phyloP scores from a whole-genome alignment of 1,284 basidiomycete species.

The Rhodotorula glutinis region DNA sequence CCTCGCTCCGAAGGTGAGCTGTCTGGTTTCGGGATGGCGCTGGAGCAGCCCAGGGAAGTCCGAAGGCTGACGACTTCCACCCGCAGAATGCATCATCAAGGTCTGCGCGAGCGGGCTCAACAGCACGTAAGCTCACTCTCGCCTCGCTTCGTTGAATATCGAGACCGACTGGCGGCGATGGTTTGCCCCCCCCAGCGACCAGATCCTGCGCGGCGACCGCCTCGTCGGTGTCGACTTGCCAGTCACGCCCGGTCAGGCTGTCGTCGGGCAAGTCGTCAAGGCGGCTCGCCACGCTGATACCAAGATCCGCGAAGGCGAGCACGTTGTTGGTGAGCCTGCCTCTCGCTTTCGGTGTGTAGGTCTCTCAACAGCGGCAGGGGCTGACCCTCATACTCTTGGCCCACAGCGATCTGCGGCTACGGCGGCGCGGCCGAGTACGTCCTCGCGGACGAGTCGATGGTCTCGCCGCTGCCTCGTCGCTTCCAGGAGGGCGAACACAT shows the following conservation, averaged over 20 bases:
- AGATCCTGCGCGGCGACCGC: slow-evolving; percentile 16
- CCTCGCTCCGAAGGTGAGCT: slow-evolving; percentile 4
- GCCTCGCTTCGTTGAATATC: too few relatives aligned
- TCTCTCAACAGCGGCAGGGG: too few relatives aligned
- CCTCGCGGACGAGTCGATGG: slow-evolving; percentile 9
- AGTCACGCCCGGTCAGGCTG: slow-evolving; percentile 15
- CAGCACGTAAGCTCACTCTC: slow-evolving; percentile 10
- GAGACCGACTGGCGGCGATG: too few relatives aligned
- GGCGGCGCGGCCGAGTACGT: slow-evolving; percentile 20
- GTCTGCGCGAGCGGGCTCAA: slow-evolving; percentile 10
- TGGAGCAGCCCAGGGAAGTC: too few relatives aligned
- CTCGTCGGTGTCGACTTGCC: slow-evolving; percentile 5
- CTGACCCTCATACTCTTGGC: too few relatives aligned
- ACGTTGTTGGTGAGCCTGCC: slow-evolving; percentile 42
- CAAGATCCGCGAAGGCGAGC: slow-evolving; percentile 67
- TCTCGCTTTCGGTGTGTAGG: too few relatives aligned
- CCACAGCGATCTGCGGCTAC: slow-evolving; percentile 6
- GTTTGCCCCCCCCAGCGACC: too few relatives aligned
- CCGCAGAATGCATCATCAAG: slow-evolving; percentile 18
- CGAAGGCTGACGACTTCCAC: not conserved
- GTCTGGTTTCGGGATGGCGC: too few relatives aligned
- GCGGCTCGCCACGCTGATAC: slow-evolving; percentile 55
- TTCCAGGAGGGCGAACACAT: slow-evolving; percentile 2
- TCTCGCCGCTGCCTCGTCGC: slow-evolving; percentile 3
- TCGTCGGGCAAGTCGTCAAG: slow-evolving; percentile 18